phyloP scores from a whole-genome alignment of 73 alveolate genomes.

The Paramecium tetraurelia region DNA sequence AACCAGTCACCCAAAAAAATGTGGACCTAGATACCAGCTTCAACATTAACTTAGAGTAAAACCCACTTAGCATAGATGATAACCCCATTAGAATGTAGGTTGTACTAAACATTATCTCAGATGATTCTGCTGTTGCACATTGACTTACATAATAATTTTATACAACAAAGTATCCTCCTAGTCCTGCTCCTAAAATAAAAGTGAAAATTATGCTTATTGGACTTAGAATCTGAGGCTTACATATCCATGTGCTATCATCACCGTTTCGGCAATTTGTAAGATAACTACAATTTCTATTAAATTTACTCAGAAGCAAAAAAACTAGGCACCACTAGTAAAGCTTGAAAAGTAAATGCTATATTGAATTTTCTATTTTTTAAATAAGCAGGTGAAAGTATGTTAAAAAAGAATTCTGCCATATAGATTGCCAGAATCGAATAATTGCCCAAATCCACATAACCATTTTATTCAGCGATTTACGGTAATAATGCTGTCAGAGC shows the following conservation, averaged over 20 bases:
- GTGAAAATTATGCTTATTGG: not conserved
- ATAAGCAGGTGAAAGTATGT: not conserved
- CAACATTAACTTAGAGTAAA: not conserved
- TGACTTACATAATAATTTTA: conserved; percentile 20
- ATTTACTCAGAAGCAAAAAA: not conserved
- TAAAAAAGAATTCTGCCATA: not conserved
- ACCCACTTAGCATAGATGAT: not conserved
- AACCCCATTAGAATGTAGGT: not conserved
- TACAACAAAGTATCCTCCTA: not conserved
- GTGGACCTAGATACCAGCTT: not conserved
- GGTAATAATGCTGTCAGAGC: not conserved
- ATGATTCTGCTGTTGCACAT: not conserved
- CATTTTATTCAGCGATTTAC: not conserved
- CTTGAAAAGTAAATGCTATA: not conserved
- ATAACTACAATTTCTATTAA: not conserved
- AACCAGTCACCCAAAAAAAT: not conserved
- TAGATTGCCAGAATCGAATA: not conserved
- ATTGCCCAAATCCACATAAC: not conserved
- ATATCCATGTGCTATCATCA: not conserved
- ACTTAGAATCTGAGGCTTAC: not conserved
- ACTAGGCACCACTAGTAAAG: not conserved
- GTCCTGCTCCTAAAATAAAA: not conserved
- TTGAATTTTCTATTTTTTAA: not conserved
- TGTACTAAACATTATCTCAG: not conserved
- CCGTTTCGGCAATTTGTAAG: not conserved